Evolutionary conservation across 1,284 basidiomycete genomes (phyloP).

Genomic region (Vanrija sp.): DNA sequence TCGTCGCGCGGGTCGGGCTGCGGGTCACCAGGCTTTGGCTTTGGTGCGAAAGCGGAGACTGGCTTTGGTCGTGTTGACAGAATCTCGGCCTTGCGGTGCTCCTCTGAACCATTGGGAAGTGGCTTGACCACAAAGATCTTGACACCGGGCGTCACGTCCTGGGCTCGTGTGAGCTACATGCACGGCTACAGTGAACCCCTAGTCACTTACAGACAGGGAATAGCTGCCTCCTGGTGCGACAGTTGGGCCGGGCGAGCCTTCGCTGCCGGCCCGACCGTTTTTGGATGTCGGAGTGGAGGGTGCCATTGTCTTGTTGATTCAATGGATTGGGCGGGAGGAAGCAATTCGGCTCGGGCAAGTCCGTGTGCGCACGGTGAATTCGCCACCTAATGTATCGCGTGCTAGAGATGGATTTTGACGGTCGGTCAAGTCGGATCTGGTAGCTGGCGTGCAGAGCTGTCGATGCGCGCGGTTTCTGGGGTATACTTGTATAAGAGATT

Average conservation of each 20-base stretch:
- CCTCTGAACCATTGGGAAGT: slow-evolving; percentile 64
- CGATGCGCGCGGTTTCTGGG: not conserved
- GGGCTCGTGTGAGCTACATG: slow-evolving; percentile 10
- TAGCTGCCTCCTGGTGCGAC: slow-evolving; percentile 69
- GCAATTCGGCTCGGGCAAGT: too few relatives aligned
- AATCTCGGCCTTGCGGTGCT: slow-evolving; percentile 89
- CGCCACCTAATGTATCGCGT: slow-evolving; percentile 7
- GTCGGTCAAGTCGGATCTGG: not conserved
- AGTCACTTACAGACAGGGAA: slow-evolving; percentile 61
- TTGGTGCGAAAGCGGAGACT: slow-evolving; percentile 56
- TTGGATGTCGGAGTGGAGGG: slow-evolving; percentile 37
- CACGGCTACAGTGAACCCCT: not conserved
- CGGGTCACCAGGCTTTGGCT: slow-evolving; percentile 55
- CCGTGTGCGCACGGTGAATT: not conserved
- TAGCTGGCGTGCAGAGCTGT: not conserved
- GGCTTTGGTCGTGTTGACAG: slow-evolving; percentile 80
- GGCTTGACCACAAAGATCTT: slow-evolving; percentile 85
- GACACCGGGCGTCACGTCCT: slow-evolving; percentile 86
- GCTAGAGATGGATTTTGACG: slow-evolving; percentile 5
- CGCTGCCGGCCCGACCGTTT: slow-evolving; percentile 27
- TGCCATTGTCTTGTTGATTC: slow-evolving; percentile 25
- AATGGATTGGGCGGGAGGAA: not conserved
- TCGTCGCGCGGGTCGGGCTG: slow-evolving; percentile 56
- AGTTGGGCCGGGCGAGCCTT: slow-evolving; percentile 49
- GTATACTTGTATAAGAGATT: not conserved